Evolutionary conservation across 2,329 filamentous ascomycete genomes (phyloP).

Genomic region (Cladobotryum protrusum): DNA sequence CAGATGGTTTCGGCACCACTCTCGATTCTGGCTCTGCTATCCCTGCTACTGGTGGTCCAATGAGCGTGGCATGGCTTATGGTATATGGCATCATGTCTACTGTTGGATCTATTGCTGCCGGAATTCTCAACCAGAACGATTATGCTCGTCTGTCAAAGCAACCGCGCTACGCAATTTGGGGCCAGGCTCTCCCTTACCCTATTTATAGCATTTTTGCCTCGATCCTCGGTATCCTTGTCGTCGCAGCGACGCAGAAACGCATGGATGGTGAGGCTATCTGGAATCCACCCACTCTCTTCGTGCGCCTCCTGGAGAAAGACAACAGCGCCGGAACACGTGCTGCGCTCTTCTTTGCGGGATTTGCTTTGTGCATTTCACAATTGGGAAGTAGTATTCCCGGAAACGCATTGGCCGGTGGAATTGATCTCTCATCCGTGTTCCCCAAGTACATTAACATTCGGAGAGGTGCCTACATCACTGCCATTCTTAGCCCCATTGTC

Average conservation of each 20-base stretch:
- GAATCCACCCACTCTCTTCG: slow-evolving; percentile 32
- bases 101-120: slow-evolving; percentile 31
- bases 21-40: slow-evolving; percentile 19
- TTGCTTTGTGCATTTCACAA: slow-evolving; percentile 30
- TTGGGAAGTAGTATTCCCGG: slow-evolving; percentile 32
- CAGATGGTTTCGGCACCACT: slow-evolving; percentile 32
- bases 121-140: slow-evolving; percentile 34
- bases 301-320: slow-evolving; percentile 24
- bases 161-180: slow-evolving; percentile 28
- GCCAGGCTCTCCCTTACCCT: slow-evolving; percentile 30
- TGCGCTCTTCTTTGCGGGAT: slow-evolving; percentile 32
- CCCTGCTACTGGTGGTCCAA: slow-evolving; percentile 22
- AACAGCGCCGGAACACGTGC: slow-evolving; percentile 28
- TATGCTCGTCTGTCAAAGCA: slow-evolving; percentile 30
- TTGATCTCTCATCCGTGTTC: slow-evolving; percentile 33
- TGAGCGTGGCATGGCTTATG: slow-evolving; percentile 31
- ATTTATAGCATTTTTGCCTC: slow-evolving; percentile 30
- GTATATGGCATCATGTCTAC: slow-evolving; percentile 32
- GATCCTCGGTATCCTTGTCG: slow-evolving; percentile 35
- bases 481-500: slow-evolving; percentile 29
- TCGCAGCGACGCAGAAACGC: slow-evolving; percentile 32
- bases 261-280: slow-evolving; percentile 31
- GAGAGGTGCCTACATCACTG: slow-evolving; percentile 31
- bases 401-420: slow-evolving; percentile 33
- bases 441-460: slow-evolving; percentile 34